Evolutionary conservation across 108 stramenopile genomes (phyloP), one percentile per base, ranked within the genome.

Genomic region (Thalassiosira profunda): DNA sequence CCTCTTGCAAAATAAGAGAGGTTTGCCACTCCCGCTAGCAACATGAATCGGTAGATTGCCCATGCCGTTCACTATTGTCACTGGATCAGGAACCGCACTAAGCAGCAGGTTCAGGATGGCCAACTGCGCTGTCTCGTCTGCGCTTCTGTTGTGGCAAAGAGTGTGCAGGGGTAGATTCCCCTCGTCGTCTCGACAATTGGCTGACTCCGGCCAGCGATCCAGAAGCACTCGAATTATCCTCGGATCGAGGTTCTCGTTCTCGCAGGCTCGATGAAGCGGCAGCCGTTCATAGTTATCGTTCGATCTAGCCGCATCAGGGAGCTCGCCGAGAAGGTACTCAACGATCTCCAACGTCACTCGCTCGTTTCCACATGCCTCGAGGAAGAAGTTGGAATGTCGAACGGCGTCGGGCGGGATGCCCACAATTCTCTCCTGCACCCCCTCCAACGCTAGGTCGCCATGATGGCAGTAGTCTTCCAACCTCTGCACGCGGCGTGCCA

Each of bases 31-130:
- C 14, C 18, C 2, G 5, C 49, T 6, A 4, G 59, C 59, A 25
- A 21, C 8, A n/a, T 61, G 59, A 61, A 61, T 43, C 15, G 59
- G 59, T 17, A 61, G 59, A 11, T 0, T 0, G 25, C 59, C 43
- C 2, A n/a, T 12, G 14, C 14, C 15, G n/a, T 17, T 5, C 1
- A 31, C 17, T 4, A 31, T 25, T 5, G 12, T 11, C n/a, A 21
- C 2, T 25, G 59, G 12, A 21, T 20, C 25, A 12, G 28, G 59
- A 20, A 14, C 25, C 38, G 14, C 24, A 21, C 45, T 17, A 40
- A 61, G 2, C 17, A 62, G 28, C 1, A 62, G 8, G 4, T 20
- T 21, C 15, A 45, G 30, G 30, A 17, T 37, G 12, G 45, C 7
- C 21, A 28, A 3, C 43, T 15, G 30, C 1, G 14, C 24, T 31